Evolutionary conservation across 306 rosid genomes (phyloP).

Genomic region (Argentina anserina): DNA sequence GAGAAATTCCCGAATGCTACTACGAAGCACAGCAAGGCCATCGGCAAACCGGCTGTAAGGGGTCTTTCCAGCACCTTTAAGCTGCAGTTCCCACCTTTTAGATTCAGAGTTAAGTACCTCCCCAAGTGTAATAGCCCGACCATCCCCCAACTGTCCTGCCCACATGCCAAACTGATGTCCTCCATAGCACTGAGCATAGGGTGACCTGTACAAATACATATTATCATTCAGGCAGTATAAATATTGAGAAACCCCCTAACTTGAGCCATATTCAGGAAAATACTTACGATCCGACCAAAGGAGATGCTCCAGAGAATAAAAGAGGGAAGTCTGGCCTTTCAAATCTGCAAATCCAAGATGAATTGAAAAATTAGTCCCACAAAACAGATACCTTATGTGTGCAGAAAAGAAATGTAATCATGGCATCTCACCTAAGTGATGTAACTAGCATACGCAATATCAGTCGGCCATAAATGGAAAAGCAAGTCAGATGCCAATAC

Average conservation of each 20-base stretch:
- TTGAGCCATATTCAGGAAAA: conserved; percentile 7
- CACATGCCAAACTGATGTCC: conserved; percentile 99
- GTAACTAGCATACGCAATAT: background rate
- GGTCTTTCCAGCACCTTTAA: conserved; percentile 98
- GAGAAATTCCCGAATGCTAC: conserved; percentile 94
- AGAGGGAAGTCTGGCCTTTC: conserved; percentile 82
- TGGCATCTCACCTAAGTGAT: conserved; percentile 1
- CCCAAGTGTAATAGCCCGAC: conserved; percentile 92
- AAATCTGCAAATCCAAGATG: conserved; percentile 58
- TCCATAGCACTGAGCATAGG: conserved; percentile 97
- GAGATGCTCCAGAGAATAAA: conserved; percentile 75
- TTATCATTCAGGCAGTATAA: conserved; percentile 12
- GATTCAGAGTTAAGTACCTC: conserved; percentile 77
- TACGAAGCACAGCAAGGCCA: conserved; percentile 97
- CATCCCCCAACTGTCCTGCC: conserved; percentile 99
- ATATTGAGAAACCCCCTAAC: conserved; percentile 11
- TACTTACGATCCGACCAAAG: conserved; percentile 85
- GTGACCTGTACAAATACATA: conserved; percentile 43
- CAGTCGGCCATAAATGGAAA: background rate
- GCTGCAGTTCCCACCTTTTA: conserved; percentile 94
- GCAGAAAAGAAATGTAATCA: background rate
- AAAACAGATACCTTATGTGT: background rate
- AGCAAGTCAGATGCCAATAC: background rate
- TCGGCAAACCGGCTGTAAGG: conserved; percentile 97
- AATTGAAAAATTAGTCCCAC: conserved; percentile 28